Evolutionary conservation across 2,329 filamentous ascomycete species (phyloP), one percentile per base, ranked within the genome.

Genomic region (Xylaria arbuscula): DNA sequence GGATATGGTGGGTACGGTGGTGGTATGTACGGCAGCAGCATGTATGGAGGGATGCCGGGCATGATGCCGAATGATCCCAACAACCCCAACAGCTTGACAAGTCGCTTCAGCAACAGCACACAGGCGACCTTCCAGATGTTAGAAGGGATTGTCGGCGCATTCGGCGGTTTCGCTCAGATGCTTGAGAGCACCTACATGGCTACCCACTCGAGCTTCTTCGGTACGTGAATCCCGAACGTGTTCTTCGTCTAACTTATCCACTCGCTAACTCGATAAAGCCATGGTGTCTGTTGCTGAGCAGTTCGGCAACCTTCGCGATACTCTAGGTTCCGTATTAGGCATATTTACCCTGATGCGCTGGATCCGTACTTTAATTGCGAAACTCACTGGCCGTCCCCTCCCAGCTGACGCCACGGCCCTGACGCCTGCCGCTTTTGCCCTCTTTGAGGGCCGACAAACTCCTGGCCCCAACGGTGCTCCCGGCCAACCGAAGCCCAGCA

Each of bases 121-220:
- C 93, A 96, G 75, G 93, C 95, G 11, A 99, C 96, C 0, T 99
- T 99, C 78, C 96, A 98, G 84, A 93, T 99, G 87, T 93, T 99
- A 60, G 96, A 99, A 83, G 96, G 94, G 74, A 92, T 99, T 66
- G 96, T 99, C 15, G 93, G 93, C 28, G 94, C 96, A 2, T 99
- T 99, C 84, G 94, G 94, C 22, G 96, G 97, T 0, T 98, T 99
- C 78, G 93, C 97, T 13, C 96, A 99, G 84, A 99, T 99, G 96
- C 87, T 99, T 34, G 96, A 99, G 83, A 98, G 96, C 84, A 98
- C 96, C 11, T 99, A 98, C 77, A 99, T 99, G 97, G 96, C 97
- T 36, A 99, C 96, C 0, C 96, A 99, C 81, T 98, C 94, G 6
- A 97, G 93, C 62, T 99, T 99, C 81, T 99, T 98, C 77, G 94